Percentiles rank a stretch among this genome's conserved stretches.
phyloP scores from a whole-genome alignment of 2,329 filamentous ascomycete species.

The Falciphora oryzae region DNA sequence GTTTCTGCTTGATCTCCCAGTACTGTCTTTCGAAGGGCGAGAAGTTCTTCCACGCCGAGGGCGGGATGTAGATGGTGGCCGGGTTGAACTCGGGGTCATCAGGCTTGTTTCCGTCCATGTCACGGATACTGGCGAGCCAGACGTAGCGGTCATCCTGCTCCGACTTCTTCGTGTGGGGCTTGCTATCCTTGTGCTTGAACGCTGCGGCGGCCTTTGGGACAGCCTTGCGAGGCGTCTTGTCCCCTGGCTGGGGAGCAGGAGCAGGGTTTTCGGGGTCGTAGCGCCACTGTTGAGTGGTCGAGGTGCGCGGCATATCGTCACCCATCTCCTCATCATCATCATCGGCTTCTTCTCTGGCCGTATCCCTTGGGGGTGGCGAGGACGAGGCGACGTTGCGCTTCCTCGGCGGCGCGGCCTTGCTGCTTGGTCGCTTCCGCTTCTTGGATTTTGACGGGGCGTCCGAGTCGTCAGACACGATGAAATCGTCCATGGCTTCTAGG shows the following conservation, averaged over 20 bases:
- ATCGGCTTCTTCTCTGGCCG: constrained; percentile 32
- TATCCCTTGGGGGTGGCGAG: constrained; percentile 17
- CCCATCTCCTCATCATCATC: constrained; percentile 47
- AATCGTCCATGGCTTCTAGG: constrained; percentile 74
- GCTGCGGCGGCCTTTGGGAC: constrained; percentile 20
- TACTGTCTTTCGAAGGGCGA: constrained; percentile 97
- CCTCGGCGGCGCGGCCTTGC: constrained; percentile 44
- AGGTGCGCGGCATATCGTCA: constrained; percentile 53
- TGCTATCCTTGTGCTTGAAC: constrained; percentile 43
- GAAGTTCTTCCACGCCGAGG: constrained; percentile 72
- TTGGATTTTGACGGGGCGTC: constrained; percentile 59
- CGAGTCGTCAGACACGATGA: constrained; percentile 81
- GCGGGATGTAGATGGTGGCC: constrained; percentile 84
- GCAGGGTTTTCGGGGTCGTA: constrained; percentile 46
- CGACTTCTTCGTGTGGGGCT: constrained; percentile 61
- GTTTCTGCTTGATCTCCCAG: constrained; percentile 98
- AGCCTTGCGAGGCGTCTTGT: constrained; percentile 16
- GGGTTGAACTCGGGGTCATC: constrained; percentile 87
- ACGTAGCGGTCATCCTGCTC: constrained; percentile 83
- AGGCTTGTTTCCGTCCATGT: constrained; percentile 74
- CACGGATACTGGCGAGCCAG: constrained; percentile 81
- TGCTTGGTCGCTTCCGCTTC: constrained; percentile 65
- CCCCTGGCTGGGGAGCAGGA: constrained; percentile 22
- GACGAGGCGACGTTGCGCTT: constrained; percentile 57
- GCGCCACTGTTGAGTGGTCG: constrained; percentile 79